Evolutionary conservation across 495 filamentous ascomycete genomes (phyloP).

Genomic region (Entonaema liquescens): DNA sequence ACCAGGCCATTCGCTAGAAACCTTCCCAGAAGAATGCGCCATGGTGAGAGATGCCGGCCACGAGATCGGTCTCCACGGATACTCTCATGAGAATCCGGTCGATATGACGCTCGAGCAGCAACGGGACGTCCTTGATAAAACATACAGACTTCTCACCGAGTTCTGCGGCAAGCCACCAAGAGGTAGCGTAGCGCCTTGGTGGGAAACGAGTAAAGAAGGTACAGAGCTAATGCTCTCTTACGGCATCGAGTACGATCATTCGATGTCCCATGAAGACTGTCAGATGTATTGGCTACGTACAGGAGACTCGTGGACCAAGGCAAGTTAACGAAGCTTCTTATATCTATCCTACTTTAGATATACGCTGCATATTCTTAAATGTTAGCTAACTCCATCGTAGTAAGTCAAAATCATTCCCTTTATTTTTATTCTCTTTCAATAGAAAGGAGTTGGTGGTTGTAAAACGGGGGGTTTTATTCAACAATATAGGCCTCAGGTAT

Average conservation of each 20-base stretch:
- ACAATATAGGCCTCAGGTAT: not conserved
- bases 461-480: not conserved
- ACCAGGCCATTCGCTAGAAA: conserved; percentile 80
- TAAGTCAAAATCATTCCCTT: not conserved
- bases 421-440: not conserved
- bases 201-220: conserved; percentile 73
- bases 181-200: conserved; percentile 72
- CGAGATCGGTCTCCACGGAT: conserved; percentile 80
- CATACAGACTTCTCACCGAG: conserved; percentile 73
- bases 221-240: conserved; percentile 72
- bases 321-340: conserved; percentile 2
- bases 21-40: conserved; percentile 77
- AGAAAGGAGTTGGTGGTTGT: not conserved
- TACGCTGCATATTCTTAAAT: not conserved
- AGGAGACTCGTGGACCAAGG: conserved; percentile 55
- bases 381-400: conserved; percentile 3
- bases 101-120: conserved; percentile 80
- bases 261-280: conserved; percentile 64
- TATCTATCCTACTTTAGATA: no score
- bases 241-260: conserved; percentile 68
- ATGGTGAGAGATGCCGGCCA: conserved; percentile 78
- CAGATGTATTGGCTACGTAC: conserved; percentile 64
- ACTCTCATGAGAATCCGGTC: conserved; percentile 78
- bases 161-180: conserved; percentile 80
- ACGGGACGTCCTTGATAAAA: conserved; percentile 77